Conservation (phyloP, 2,329 filamentous ascomycete genomes). For the Phoma sp. region DNA sequence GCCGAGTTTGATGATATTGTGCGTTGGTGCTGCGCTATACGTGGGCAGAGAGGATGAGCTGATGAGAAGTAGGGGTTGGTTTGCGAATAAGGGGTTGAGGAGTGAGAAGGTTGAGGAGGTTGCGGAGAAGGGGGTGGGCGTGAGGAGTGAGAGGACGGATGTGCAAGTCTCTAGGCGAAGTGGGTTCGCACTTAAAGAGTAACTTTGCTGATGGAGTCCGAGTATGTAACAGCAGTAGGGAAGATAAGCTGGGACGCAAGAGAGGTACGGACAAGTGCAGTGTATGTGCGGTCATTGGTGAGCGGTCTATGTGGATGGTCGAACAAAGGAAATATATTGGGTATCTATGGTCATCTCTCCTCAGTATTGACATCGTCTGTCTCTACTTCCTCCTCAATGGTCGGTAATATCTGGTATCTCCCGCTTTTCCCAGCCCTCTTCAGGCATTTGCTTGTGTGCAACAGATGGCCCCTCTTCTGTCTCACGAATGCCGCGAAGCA, state of each 20-base stretch:
- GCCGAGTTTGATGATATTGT: conserved; percentile 2
- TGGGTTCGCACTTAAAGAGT: background rate
- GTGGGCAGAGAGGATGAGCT: background rate
- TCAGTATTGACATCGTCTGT: background rate
- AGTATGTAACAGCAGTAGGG: too few relatives aligned
- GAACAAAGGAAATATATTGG: conserved; percentile 1
- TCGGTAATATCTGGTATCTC: conserved; percentile 30
- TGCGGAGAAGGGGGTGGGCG: background rate
- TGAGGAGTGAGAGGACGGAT: conserved; percentile 5
- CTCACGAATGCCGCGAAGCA: conserved; percentile 67
- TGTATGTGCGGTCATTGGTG: too few relatives aligned
- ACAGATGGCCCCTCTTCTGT: conserved; percentile 63
- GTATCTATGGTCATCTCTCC: conserved; percentile 3
- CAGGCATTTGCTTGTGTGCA: conserved; percentile 33
- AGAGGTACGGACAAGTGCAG: too few relatives aligned
- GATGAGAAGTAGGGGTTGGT: background rate
- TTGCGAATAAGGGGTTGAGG: background rate
- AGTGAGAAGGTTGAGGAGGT: background rate
- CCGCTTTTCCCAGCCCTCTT: conserved; percentile 23
- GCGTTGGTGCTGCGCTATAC: background rate
- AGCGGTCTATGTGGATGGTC: background rate
- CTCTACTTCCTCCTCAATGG: conserved; percentile 33
- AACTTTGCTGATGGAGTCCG: too few relatives aligned
- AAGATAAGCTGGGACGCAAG: background rate
- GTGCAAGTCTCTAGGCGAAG: conserved; percentile 1